Evolutionary conservation across 2,329 filamentous ascomycete genomes (phyloP), one percentile per base, ranked within the genome.

Genomic region (Hypoxylon sp.): DNA sequence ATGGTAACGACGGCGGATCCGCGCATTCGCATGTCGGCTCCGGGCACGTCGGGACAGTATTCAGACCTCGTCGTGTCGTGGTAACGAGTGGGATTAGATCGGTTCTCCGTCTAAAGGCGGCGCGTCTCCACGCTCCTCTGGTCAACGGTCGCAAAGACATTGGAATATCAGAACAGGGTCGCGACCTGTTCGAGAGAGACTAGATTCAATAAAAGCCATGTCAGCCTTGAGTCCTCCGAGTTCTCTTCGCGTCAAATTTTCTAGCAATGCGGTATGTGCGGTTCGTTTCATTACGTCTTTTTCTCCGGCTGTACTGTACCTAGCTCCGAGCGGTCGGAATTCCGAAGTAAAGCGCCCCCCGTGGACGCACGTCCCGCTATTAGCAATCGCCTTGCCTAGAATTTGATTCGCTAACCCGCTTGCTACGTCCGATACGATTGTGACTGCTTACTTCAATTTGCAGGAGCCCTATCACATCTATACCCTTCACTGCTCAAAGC

Each of bases 21-120:
- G 89, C 86, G 78, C 93, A 97, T 11, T 84, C 78, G 79, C 93
- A 97, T 68, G 88, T 92, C 68, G 93, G 88, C 33, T 88, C 83
- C 1, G 94, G 93, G 74, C 93, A 97, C 54, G 81, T 80, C 58
- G 78, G 72, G 28, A 86, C 79, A 0, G 80, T 84, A 30, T 73
- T 75, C 7, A 77, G 55, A 52, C 38, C 32, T 32, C 70, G 65
- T 2, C 58, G 59, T 16, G 61, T 16, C 16, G 52, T 45, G 30
- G 28, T 52, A 9, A 18, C 20, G n/a, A 42, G 16, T 20, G 40
- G n/a, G 20, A 51, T 22, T 28, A 30, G 11, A 12, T 36, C 14
- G 22, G 22, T 20, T 52, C 22, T 30, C 58, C 42, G 30, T 55
- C 54, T 52, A 11, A 42, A 51, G 9, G 51, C 36, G 53, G 36